Conservation (phyloP, 768 basidiomycete species). For the Lactarius deliciosus region DNA sequence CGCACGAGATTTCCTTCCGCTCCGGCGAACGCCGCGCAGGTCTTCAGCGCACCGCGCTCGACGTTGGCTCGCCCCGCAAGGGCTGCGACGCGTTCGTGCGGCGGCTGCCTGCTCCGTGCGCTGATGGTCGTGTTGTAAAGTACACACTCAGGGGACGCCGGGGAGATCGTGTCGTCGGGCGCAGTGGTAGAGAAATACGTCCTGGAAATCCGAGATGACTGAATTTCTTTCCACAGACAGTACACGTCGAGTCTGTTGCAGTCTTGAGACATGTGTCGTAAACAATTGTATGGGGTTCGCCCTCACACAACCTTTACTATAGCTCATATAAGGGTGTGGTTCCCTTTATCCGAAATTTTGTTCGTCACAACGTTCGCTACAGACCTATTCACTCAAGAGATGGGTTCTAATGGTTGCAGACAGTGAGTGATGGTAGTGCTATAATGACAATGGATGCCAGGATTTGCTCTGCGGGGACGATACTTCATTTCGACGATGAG, state of each 20-base stretch:
- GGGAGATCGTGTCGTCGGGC: constrained; percentile 54
- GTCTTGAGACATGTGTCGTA: constrained; percentile 50
- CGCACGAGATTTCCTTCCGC: constrained; percentile 62
- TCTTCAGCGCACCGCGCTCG: background rate
- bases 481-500: too few relatives aligned
- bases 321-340: constrained; percentile 38
- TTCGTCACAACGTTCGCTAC: background rate
- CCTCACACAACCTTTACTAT: too few relatives aligned
- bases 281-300: background rate
- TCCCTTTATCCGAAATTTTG: constrained; percentile 40
- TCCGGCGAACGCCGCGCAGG: constrained; percentile 40
- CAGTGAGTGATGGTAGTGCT: too few relatives aligned
- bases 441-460: too few relatives aligned
- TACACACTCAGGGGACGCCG: constrained; percentile 92
- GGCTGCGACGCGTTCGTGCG: constrained; percentile 20
- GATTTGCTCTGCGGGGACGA: too few relatives aligned
- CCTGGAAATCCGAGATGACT: constrained; percentile 58
- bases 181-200: constrained; percentile 44
- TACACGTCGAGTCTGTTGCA: too few relatives aligned
- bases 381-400: background rate
- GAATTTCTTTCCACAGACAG: constrained; percentile 92
- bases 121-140: constrained; percentile 66
- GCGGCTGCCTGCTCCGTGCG: background rate
- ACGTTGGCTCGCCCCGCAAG: background rate
- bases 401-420: background rate